Base-by-base conservation (phyloP, 1,139 yeast species). In the Hemisphaericaspora xylanilytica region DNA sequence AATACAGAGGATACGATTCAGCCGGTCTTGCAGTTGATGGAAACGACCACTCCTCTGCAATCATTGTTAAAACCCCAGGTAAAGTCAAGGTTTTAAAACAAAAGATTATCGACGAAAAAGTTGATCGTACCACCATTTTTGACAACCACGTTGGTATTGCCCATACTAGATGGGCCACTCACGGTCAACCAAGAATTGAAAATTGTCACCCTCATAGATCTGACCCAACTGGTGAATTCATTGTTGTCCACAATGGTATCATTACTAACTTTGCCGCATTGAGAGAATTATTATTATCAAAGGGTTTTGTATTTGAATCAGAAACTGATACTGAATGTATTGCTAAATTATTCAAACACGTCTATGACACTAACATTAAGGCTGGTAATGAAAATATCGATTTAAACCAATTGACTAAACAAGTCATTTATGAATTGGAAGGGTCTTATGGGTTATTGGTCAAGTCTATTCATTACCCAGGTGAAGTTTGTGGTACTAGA, bases 131-230 rank as follows among this genome's bases (percentile, higher is more conserved):
- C 16, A 79, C 77, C 40, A 73, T 79, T 18, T 88, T 88, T 57
- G 84, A 81, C 53, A 81, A 85, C 63, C 98, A 92, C 59, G 92
- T 83, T 44, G 98, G 96, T 60, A 92, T 94, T 62, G 97, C 98
- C 29, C 99, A 94, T 67, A 94, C 99, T 13, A 85, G 99, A 73
- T 94, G 99, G 99, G 98, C 99, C 35, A 94, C 99, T 33, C 99
- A 94, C 65, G 99, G 99, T 65, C 87, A 83, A 55, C 97, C 97
- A 41, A 80, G 78, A 54, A 80, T 75, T 44, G 59, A 67, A 49
- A 94, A 94, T 72, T 92, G 97, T 63, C 99, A 94, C 61, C 99
- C 99, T 38, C 98, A 92, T 61, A 73, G 94, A 52, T 87, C 96
- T 0, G 98, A 88, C 61, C 75, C 76, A 9, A 65, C 67, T 38